Conservation (phyloP, 2,329 filamentous ascomycete genomes). For the Rhynchosporium agropyri region DNA sequence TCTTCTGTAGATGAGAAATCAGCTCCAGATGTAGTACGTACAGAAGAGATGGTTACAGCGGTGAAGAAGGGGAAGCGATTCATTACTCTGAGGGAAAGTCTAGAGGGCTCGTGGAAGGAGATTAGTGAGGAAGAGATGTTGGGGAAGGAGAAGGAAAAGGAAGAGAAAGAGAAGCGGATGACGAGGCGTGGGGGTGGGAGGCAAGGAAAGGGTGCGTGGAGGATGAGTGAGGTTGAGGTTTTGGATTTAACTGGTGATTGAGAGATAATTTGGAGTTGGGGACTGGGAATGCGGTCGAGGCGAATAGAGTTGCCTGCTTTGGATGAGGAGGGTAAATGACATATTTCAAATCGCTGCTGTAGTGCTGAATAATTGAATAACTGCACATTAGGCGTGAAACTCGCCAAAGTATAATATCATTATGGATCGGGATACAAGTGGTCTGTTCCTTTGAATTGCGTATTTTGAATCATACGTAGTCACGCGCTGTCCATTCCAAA, state of each 20-base stretch:
- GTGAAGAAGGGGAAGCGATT: constrained; percentile 33
- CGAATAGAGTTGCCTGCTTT: no score
- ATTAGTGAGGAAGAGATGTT: constrained; percentile 30
- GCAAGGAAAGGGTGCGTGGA: constrained; percentile 23
- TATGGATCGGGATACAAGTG: no score
- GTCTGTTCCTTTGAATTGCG: no score
- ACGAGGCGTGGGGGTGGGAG: background rate
- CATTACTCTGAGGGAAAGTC: constrained; percentile 41
- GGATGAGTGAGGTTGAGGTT: constrained; percentile 35
- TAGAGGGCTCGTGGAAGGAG: constrained; percentile 44
- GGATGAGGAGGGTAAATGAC: no score
- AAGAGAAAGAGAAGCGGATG: background rate
- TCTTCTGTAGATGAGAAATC: background rate
- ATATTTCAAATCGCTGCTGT: no score
- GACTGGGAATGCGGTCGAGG: background rate
- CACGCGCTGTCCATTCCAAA: no score
- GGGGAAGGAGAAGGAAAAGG: constrained; percentile 7
- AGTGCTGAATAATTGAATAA: no score
- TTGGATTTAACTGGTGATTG: constrained; percentile 33
- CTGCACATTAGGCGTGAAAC: no score
- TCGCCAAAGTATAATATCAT: no score
- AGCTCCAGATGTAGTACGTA: background rate
- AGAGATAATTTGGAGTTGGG: background rate
- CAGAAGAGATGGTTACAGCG: background rate
- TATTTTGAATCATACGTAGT: no score